A percentile compares a stretch with the other conserved stretches of the same genome.
Evolutionary conservation across 164 flowering plant species (phyloP).

Genomic region (Malania oleifera): DNA sequence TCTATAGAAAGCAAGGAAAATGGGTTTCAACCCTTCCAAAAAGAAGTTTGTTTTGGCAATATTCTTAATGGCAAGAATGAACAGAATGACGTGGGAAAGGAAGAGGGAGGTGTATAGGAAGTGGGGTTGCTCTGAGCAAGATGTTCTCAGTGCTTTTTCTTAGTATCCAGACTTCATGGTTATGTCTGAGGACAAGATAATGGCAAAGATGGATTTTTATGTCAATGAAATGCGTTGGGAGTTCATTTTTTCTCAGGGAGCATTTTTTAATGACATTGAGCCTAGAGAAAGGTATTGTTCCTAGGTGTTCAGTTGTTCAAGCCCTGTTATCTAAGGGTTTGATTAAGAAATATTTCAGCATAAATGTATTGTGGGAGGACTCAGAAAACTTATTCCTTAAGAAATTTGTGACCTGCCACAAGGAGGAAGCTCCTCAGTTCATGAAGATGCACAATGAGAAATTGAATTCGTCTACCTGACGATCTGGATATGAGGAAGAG

Average conservation of each 20-base stretch:
- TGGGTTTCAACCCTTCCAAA: slow-evolving; percentile 21
- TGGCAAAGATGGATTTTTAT: slow-evolving; percentile 10
- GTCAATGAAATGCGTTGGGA: slow-evolving; percentile 15
- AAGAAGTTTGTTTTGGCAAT: slow-evolving; percentile 7
- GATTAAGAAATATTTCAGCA: neutral
- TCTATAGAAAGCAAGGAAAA: slow-evolving; percentile 1
- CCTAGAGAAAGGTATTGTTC: slow-evolving; percentile 16
- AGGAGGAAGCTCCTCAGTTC: slow-evolving; percentile 1
- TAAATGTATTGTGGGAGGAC: neutral
- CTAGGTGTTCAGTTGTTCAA: slow-evolving; percentile 5
- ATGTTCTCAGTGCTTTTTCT: slow-evolving; percentile 8
- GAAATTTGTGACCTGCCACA: slow-evolving; percentile 1
- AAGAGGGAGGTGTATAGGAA: slow-evolving; percentile 14
- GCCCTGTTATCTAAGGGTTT: slow-evolving; percentile 10
- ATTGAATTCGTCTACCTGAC: neutral
- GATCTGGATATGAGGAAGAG: too few species aligned
- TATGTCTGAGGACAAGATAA: slow-evolving; percentile 17
- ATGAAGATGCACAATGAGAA: neutral
- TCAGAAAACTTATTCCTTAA: neutral
- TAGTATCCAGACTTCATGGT: slow-evolving; percentile 14
- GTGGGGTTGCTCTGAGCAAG: slow-evolving; percentile 25
- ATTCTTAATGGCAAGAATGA: neutral
- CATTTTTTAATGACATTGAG: neutral
- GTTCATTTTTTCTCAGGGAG: neutral
- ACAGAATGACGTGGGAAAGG: slow-evolving; percentile 12